Evolutionary conservation across 2,329 filamentous ascomycete genomes (phyloP).

Genomic region (Claviceps quebecensis): DNA sequence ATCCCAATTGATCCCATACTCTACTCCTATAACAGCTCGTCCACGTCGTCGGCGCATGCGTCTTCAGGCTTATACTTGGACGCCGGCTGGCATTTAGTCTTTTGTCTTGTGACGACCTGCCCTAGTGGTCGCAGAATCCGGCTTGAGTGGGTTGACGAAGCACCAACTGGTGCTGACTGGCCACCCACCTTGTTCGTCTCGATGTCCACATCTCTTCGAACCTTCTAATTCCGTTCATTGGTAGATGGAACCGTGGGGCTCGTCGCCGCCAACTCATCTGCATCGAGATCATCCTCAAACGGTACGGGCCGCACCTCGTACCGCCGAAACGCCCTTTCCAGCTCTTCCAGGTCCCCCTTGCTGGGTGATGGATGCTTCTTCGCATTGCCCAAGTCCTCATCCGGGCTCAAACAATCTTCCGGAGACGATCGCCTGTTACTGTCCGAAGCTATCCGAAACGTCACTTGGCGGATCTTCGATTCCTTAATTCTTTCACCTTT

Average conservation of each 20-base stretch:
- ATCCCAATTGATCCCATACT: no score
- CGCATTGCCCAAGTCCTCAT: slow-evolving; percentile 8
- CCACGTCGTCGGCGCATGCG: not conserved
- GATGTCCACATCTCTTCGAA: not conserved
- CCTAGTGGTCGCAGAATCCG: not conserved
- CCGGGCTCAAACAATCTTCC: not conserved
- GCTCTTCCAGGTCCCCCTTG: slow-evolving; percentile 25
- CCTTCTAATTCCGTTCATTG: slow-evolving; percentile 16
- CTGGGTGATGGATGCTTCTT: slow-evolving; percentile 34
- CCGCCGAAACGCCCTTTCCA: slow-evolving; percentile 21
- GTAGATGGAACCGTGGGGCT: slow-evolving; percentile 7
- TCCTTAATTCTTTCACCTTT: not conserved
- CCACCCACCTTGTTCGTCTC: not conserved
- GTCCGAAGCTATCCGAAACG: not conserved
- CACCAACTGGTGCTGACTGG: not conserved
- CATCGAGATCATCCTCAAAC: slow-evolving; percentile 11
- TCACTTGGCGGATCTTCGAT: slow-evolving; percentile 2
- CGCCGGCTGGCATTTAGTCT: not conserved
- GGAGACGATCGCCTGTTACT: not conserved
- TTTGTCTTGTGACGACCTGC: not conserved
- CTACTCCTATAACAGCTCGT: slow-evolving; percentile 3
- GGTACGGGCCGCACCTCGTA: slow-evolving; percentile 14
- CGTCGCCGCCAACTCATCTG: slow-evolving; percentile 18
- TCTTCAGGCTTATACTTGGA: not conserved
- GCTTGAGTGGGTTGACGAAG: not conserved